A percentile compares a stretch with the other conserved stretches of the same genome.
These are phyloP conservation scores for Solanum ahanhuiri DNA, from an alignment of 257 asterid genomes.

Conservation along the genomic window DNA sequence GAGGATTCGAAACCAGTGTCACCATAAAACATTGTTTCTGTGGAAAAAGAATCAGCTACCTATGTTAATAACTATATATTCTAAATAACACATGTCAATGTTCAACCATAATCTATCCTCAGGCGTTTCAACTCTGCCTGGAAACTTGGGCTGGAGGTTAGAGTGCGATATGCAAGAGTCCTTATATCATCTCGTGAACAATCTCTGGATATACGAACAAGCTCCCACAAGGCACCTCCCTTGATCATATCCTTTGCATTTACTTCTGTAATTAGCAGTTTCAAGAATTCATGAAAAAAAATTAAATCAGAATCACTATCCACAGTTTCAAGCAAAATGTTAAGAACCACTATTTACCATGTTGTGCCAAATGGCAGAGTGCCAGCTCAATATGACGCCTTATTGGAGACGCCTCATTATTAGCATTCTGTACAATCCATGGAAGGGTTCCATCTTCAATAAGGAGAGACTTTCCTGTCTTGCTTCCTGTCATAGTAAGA, in stretches of 20 bases:
- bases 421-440: conserved; percentile 81
- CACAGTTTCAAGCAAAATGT: background rate
- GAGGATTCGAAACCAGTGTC: background rate
- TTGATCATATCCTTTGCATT: conserved; percentile 63
- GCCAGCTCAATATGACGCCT: conserved; percentile 78
- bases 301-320: background rate
- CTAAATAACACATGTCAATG: background rate
- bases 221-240: conserved; percentile 74
- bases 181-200: conserved; percentile 68
- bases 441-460: conserved; percentile 75
- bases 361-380: conserved; percentile 77
- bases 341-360: conserved; percentile 30
- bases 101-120: conserved; percentile 41
- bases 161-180: conserved; percentile 51
- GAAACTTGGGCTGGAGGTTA: conserved; percentile 44
- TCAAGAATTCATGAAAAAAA: background rate
- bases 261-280: conserved; percentile 37
- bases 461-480: conserved; percentile 53
- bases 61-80: background rate
- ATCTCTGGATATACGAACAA: conserved; percentile 58
- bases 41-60: conserved; percentile 1
- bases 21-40: background rate
- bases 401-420: conserved; percentile 59
- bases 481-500: conserved; percentile 32
- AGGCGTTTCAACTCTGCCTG: conserved; percentile 49